A percentile compares a stretch with the other conserved stretches of the same genome.
Evolutionary conservation across 139 green algal genomes (phyloP).

Genomic region (Tetratostichococcus sp.): DNA sequence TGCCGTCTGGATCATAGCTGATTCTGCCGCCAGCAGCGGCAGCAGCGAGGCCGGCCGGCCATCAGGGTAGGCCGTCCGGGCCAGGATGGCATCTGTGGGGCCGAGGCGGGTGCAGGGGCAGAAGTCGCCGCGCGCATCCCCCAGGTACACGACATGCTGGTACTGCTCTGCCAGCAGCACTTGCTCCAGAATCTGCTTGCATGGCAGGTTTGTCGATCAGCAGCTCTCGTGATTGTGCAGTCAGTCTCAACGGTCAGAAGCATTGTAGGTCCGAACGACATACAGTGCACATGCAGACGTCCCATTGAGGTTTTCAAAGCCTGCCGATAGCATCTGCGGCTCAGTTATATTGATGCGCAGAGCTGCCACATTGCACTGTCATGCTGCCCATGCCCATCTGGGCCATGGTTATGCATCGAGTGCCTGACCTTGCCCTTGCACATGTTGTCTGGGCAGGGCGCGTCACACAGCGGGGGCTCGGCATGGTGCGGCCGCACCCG

Average conservation of each 20-base stretch:
- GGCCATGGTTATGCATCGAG: too few species aligned
- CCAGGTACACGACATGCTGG: constrained; percentile 25
- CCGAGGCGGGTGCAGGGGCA: constrained; percentile 23
- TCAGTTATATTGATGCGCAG: too few species aligned
- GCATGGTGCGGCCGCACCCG: constrained; percentile 23
- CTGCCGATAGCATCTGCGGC: too few species aligned
- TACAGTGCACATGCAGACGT: too few species aligned
- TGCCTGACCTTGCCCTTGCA: constrained; percentile 33
- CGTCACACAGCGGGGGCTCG: constrained; percentile 16
- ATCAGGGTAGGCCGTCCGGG: constrained; percentile 23
- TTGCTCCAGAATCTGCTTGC: constrained; percentile 20
- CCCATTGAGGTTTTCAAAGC: too few species aligned
- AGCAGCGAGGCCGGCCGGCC: constrained; percentile 13
- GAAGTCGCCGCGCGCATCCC: constrained; percentile 25
- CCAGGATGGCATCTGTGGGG: constrained; percentile 18
- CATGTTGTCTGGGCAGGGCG: constrained; percentile 27
- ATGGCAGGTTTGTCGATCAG: too few species aligned
- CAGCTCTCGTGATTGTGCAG: too few species aligned
- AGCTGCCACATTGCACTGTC: too few species aligned
- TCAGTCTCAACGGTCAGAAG: too few species aligned
- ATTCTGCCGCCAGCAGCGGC: neutral
- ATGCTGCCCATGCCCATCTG: too few species aligned
- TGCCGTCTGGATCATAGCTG: neutral
- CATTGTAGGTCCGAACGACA: too few species aligned
- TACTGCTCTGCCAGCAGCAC: constrained; percentile 13